Evolutionary conservation across 164 flowering plant species (phyloP), one percentile per base, ranked within the genome.

Genomic region (Warburgia ugandensis): DNA sequence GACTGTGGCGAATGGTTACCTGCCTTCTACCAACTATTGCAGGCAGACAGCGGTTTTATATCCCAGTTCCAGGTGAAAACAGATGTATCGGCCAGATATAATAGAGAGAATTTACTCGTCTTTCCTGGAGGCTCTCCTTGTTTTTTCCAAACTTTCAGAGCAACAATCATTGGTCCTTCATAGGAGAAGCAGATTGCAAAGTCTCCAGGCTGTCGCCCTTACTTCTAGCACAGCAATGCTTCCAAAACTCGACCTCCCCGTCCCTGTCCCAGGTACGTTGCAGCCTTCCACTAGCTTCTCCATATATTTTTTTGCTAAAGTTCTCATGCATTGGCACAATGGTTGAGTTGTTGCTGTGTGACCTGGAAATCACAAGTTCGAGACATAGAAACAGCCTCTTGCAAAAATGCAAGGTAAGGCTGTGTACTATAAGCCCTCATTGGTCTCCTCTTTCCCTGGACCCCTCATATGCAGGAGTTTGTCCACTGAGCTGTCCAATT

Each of bases 221-320:
- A 29, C 69, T 54, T 60, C 63, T 62, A 56, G 52, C 53, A 67
- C 92, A 81, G 21, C 99, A 83, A 58, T 81, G 77, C 72, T 86
- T 94, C 99, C 99, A 94, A 60, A 92, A 94, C 57, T 94, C 99
- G 37, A 89, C 62, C 59, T 88, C 94, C 73, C 87, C 81, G 52
- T 94, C 97, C 55, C 99, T 72, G 55, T 78, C 83, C 99, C 98
- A 92, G 52, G 80, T 85, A 50, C 83, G 84, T 48, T 58, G 74
- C 35, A 95, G 69, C 59, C 61, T 84, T 57, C 98, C 98, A 58
- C 75, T 78, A 9, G 73, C 61, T 39, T 65, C 62, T 13, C 77
- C 88, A 70, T 87, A 92, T 38, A 92, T 85, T 63, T 88, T 92
- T 64, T 77, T 88, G 3, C 96, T 92, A 29, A 92, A 73, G 65